These are phyloP conservation scores for Penicillium chermesinum DNA, from an alignment of 495 filamentous ascomycete species.

Conservation along the genomic window DNA sequence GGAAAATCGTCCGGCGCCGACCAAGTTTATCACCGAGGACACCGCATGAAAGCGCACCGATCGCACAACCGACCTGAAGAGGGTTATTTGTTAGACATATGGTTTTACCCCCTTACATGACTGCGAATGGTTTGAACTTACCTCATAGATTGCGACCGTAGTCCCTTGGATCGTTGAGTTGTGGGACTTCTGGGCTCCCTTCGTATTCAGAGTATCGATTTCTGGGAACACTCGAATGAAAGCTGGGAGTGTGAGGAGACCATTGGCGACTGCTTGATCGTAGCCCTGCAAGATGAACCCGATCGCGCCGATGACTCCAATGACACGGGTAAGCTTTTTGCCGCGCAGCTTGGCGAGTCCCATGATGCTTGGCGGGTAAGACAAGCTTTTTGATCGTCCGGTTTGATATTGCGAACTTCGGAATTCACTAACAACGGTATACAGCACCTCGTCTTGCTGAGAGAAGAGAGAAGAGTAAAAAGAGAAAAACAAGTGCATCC, in stretches of 20 bases:
- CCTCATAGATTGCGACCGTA: slow-evolving; percentile 38
- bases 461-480: background rate
- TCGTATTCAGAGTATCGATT: slow-evolving; percentile 43
- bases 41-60: slow-evolving; percentile 38
- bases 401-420: too few relatives aligned
- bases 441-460: background rate
- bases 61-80: slow-evolving; percentile 36
- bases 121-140: background rate
- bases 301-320: slow-evolving; percentile 15
- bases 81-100: background rate
- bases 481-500: background rate
- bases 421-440: background rate
- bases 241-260: slow-evolving; percentile 21
- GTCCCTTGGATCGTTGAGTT: slow-evolving; percentile 33
- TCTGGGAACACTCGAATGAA: slow-evolving; percentile 43
- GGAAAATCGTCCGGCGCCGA: slow-evolving; percentile 32
- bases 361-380: slow-evolving; percentile 7
- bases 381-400: slow-evolving; percentile 5
- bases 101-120: background rate
- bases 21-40: slow-evolving; percentile 41
- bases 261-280: slow-evolving; percentile 41
- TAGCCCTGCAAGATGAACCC: slow-evolving; percentile 45
- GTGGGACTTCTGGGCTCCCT: slow-evolving; percentile 26
- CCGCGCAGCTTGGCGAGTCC: slow-evolving; percentile 11
- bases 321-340: slow-evolving; percentile 12